These are phyloP conservation scores for Colletotrichum sp. DNA, from an alignment of 2,329 filamentous ascomycete genomes.

Conservation along the genomic window DNA sequence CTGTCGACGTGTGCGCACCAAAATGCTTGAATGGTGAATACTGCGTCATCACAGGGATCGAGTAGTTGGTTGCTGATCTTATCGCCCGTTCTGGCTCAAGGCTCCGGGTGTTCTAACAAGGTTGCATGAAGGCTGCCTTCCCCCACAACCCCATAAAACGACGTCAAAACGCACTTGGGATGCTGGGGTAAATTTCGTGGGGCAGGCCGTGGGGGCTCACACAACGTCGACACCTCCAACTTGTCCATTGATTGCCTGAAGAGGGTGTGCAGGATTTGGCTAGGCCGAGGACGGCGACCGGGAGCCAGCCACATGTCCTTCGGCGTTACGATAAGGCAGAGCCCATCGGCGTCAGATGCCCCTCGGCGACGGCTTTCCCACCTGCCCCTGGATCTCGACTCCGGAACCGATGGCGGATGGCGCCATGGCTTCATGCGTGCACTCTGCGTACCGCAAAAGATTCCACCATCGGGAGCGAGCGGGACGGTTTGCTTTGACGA, in stretches of 20 bases:
- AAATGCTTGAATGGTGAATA: not conserved
- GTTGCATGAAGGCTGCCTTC: slow-evolving; percentile 15
- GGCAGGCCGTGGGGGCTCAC: slow-evolving; percentile 17
- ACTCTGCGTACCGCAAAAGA: not conserved
- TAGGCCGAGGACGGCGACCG: not conserved
- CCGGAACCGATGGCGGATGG: not conserved
- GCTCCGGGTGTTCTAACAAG: slow-evolving; percentile 11
- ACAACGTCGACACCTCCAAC: slow-evolving; percentile 1
- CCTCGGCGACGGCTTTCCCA: not conserved
- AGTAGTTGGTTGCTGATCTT: not conserved
- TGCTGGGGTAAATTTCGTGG: slow-evolving; percentile 14
- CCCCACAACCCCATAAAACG: slow-evolving; percentile 23
- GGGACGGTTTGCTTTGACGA: not conserved
- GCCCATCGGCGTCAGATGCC: not conserved
- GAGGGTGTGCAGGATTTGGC: slow-evolving; percentile 4
- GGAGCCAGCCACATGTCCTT: not conserved
- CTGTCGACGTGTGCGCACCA: not conserved
- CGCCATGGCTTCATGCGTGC: not conserved
- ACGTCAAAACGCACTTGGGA: slow-evolving; percentile 16
- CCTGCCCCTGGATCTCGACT: not conserved
- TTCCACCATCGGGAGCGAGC: not conserved
- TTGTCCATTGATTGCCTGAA: not conserved
- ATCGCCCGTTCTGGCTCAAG: slow-evolving; percentile 1
- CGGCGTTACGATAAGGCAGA: slow-evolving; percentile 9
- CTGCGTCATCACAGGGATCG: slow-evolving; percentile 2